Percentiles rank a stretch among this genome's conserved stretches.
phyloP scores from a whole-genome alignment of 768 basidiomycete species.

The Mycena vulgaris region DNA sequence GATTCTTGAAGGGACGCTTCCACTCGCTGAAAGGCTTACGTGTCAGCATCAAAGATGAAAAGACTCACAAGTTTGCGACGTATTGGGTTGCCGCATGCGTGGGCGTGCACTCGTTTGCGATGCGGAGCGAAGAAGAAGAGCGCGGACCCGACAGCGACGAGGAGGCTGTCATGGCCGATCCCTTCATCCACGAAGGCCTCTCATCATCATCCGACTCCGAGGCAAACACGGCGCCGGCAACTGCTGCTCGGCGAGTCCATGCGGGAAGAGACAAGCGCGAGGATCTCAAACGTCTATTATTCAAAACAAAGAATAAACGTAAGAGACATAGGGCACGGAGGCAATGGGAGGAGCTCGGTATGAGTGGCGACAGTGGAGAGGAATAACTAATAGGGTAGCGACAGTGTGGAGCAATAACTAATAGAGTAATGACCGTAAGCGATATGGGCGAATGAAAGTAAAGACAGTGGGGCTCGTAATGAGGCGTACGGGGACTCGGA shows the following conservation, averaged over 20 bases:
- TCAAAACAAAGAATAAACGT: not conserved
- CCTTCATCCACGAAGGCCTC: not conserved
- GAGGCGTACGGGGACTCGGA: too few relatives aligned
- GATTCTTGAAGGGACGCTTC: constrained; percentile 29
- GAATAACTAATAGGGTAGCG: not conserved
- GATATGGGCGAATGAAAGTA: not conserved
- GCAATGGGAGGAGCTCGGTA: not conserved
- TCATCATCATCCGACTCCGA: not conserved
- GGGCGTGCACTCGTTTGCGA: constrained; percentile 41
- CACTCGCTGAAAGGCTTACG: constrained; percentile 9
- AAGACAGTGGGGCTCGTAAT: constrained; percentile 3
- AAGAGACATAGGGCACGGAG: not conserved
- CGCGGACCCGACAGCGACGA: constrained; percentile 14
- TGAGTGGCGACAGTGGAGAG: not conserved
- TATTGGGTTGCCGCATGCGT: constrained; percentile 40
- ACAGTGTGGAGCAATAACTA: not conserved
- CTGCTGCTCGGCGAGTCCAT: not conserved
- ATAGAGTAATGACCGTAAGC: too few relatives aligned
- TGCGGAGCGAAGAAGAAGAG: constrained; percentile 40
- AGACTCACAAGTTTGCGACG: too few relatives aligned
- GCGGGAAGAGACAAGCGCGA: not conserved
- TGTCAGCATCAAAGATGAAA: constrained; percentile 27
- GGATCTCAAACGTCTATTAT: not conserved
- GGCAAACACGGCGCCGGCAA: not conserved
- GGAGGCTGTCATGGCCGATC: not conserved